Evolutionary conservation across 2,329 filamentous ascomycete genomes (phyloP).

Genomic region (Arthrobotrys pseudoclavata): DNA sequence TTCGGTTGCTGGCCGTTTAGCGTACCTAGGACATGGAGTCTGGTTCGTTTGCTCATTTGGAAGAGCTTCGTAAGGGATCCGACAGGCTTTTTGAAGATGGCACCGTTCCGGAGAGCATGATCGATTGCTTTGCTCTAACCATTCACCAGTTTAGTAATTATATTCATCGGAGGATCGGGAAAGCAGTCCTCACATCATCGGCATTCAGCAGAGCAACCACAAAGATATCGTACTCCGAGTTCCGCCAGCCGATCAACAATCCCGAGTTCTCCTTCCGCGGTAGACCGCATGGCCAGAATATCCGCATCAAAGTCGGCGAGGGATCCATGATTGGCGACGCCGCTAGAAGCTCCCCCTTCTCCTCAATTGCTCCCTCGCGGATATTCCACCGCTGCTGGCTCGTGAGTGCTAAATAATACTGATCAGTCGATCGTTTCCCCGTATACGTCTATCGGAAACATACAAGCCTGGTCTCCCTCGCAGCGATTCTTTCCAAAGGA

Average conservation of each 20-base stretch:
- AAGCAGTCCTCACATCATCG: slow-evolving; percentile 78
- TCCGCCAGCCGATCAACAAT: slow-evolving; percentile 94
- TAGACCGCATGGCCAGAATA: slow-evolving; percentile 97
- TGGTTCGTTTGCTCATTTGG: slow-evolving; percentile 83
- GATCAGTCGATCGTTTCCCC: slow-evolving; percentile 1
- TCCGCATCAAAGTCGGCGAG: slow-evolving; percentile 78
- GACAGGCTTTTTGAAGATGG: slow-evolving; percentile 79
- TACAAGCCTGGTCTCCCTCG: slow-evolving; percentile 84
- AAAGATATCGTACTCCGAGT: slow-evolving; percentile 89
- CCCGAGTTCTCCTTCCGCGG: slow-evolving; percentile 79
- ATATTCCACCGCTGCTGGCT: slow-evolving; percentile 85
- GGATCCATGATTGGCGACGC: slow-evolving; percentile 71
- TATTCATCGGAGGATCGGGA: not conserved
- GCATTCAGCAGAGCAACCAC: slow-evolving; percentile 90
- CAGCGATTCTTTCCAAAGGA: slow-evolving; percentile 85
- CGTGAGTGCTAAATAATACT: slow-evolving; percentile 60
- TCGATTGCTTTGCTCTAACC: slow-evolving; percentile 77
- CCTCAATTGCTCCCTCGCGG: slow-evolving; percentile 93
- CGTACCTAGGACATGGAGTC: slow-evolving; percentile 87
- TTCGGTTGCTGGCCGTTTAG: slow-evolving; percentile 75
- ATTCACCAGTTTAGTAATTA: slow-evolving; percentile 60
- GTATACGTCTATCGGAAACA: slow-evolving; percentile 64
- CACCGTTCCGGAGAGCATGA: slow-evolving; percentile 84
- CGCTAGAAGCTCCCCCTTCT: slow-evolving; percentile 89
- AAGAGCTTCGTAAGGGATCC: slow-evolving; percentile 84